phyloP scores from a whole-genome alignment of 2,329 filamentous ascomycete species.

The Aspergillus fumigatiaffinis region DNA sequence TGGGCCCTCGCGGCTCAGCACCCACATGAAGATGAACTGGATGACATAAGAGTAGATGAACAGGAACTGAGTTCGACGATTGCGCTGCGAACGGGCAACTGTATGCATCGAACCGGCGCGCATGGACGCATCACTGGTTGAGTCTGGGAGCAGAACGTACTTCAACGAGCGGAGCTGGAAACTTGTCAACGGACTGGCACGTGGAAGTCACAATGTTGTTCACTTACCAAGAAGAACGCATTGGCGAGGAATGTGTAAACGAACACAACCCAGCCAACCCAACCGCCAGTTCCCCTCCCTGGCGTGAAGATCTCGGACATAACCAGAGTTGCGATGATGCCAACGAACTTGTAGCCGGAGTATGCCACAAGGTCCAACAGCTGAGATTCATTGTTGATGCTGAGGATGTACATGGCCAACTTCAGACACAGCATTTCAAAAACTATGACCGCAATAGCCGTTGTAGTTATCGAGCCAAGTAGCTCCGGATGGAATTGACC shows the following conservation, averaged over 20 bases:
- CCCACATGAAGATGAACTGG: slow-evolving; percentile 94
- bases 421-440: slow-evolving; percentile 89
- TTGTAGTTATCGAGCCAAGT: slow-evolving; percentile 81
- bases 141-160: slow-evolving; percentile 91
- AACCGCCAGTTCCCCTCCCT: slow-evolving; percentile 77
- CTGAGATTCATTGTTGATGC: slow-evolving; percentile 90
- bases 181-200: neutral
- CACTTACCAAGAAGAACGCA: slow-evolving; percentile 83
- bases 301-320: slow-evolving; percentile 73
- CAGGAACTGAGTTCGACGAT: slow-evolving; percentile 83
- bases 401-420: slow-evolving; percentile 86
- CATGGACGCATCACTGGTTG: slow-evolving; percentile 60
- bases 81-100: slow-evolving; percentile 79
- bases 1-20: slow-evolving; percentile 55
- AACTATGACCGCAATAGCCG: slow-evolving; percentile 75
- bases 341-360: slow-evolving; percentile 97
- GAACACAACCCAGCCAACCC: slow-evolving; percentile 86
- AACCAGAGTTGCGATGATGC: slow-evolving; percentile 83
- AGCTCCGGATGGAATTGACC: slow-evolving; percentile 93
- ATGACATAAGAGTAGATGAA: slow-evolving; percentile 93
- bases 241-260: slow-evolving; percentile 90
- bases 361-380: slow-evolving; percentile 93
- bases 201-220: neutral
- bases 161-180: slow-evolving; percentile 82
- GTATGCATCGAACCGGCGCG: slow-evolving; percentile 59